Conservation (phyloP, 768 basidiomycete species). For the Mycena belliarum region DNA sequence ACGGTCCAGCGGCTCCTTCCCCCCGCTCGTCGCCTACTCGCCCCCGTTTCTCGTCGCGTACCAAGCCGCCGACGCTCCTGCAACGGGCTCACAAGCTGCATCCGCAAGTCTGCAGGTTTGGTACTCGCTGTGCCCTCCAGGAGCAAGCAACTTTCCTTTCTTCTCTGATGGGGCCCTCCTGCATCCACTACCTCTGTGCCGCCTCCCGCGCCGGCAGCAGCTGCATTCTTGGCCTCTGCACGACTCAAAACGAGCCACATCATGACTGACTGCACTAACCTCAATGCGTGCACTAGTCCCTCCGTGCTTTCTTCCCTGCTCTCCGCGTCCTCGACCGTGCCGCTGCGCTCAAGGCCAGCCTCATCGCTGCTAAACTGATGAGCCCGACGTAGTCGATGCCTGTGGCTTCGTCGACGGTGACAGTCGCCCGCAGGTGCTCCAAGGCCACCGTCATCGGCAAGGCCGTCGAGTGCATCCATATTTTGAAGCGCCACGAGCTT, state of each 20-base stretch:
- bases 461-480: constrained; percentile 89
- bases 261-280: constrained; percentile 86
- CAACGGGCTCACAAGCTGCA: constrained; percentile 47
- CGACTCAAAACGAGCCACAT: constrained; percentile 88
- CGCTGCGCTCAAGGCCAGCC: constrained; percentile 31
- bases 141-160: constrained; percentile 19
- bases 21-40: constrained; percentile 18
- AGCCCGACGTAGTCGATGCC: constrained; percentile 74
- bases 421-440: constrained; percentile 84
- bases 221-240: constrained; percentile 18
- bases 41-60: background rate
- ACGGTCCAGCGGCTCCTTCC: constrained; percentile 18
- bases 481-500: constrained; percentile 79
- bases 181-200: constrained; percentile 21
- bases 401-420: constrained; percentile 92
- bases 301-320: constrained; percentile 81
- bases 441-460: constrained; percentile 91
- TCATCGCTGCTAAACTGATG: too few species aligned
- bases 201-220: constrained; percentile 8
- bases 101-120: constrained; percentile 58
- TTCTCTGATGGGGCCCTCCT: too few species aligned
- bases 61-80: constrained; percentile 29
- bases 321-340: constrained; percentile 59
- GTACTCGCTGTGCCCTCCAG: constrained; percentile 44
- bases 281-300: constrained; percentile 80